Base-by-base conservation (phyloP, 306 rosid genomes). In the Abrus pulchellus region DNA sequence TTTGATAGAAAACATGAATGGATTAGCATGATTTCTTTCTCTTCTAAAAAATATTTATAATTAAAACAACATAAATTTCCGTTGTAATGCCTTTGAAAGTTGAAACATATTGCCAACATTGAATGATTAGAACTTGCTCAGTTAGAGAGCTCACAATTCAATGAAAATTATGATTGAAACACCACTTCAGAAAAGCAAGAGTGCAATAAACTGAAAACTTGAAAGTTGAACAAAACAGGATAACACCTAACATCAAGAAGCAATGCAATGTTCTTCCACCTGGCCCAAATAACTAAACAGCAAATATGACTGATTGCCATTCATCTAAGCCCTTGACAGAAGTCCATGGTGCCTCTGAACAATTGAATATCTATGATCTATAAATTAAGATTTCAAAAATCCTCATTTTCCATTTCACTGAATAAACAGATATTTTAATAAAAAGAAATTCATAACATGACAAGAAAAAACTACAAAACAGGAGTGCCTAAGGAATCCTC, bases 181-280 rank as follows among this genome's bases (percentile, higher is more conserved):
- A 3, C 12, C 38, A 13, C 33, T 34, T 53, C 52, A 38, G 4
- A 38, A 65, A 30, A 7, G 44, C 28, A 65, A 32, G 32, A 5
- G 40, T 11, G 45, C 33, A 60, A 3, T 2, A 34, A 12, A 76
- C 1, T 2, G 14, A 66, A 77, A 65, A 40, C 47, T 14, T 10
- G 14, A 41, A 38, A 34, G 40, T 36, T 2, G n/a, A 44, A 55
- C 55, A 65, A 7, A 64, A 50, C 13, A 10, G 54, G 9, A 65
- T 64, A 43, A 55, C n/a, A 13, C 27, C 41, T 47, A 43, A 5
- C 9, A 67, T 48, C 61, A 62, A 29, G 27, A 59, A 74, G 68
- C 41, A 43, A 50, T 64, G 60, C 60, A 52, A 50, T 50, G 48
- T 20, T 65, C 44, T 67, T 12, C n/a, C 30, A 65, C 36, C 44